Percentiles rank a stretch among this genome's conserved stretches.
phyloP scores from a whole-genome alignment of 768 basidiomycete genomes.

The Sistotremastrum suecicum region DNA sequence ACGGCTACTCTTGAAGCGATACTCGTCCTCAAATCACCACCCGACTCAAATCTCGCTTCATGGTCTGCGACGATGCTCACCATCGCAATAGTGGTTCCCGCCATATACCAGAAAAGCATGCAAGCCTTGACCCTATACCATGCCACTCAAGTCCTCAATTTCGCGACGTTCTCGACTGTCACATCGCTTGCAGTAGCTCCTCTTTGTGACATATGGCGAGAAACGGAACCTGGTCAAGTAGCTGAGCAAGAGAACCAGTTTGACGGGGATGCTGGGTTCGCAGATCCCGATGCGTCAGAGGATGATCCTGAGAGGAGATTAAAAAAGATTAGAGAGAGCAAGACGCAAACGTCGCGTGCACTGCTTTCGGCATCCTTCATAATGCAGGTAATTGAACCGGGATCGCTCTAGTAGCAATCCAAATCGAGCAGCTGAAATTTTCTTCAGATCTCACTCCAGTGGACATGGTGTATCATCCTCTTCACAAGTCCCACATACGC shows the following conservation, averaged over 20 bases:
- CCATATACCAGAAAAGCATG: constrained; percentile 2
- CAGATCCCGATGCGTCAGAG: not conserved
- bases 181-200: constrained; percentile 5
- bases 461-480: constrained; percentile 4
- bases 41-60: not conserved
- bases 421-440: no score
- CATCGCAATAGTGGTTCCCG: constrained; percentile 3
- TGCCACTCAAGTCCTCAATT: constrained; percentile 5
- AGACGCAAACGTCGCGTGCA: no score
- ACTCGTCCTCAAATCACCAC: no score
- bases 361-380: no score
- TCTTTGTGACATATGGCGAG: constrained; percentile 3
- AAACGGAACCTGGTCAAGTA: not conserved
- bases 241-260: no score
- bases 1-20: no score
- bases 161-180: constrained; percentile 4
- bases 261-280: no score
- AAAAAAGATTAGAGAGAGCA: not conserved
- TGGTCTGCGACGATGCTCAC: constrained; percentile 6
- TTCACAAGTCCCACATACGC: constrained; percentile 6
- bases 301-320: not conserved
- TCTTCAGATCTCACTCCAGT: constrained; percentile 5
- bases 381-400: no score
- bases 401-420: no score
- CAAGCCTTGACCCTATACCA: constrained; percentile 4